Evolutionary conservation across 73 alveolate species (phyloP), one percentile per base, ranked within the genome.

Genomic region (Paramecium pentaurelia): DNA sequence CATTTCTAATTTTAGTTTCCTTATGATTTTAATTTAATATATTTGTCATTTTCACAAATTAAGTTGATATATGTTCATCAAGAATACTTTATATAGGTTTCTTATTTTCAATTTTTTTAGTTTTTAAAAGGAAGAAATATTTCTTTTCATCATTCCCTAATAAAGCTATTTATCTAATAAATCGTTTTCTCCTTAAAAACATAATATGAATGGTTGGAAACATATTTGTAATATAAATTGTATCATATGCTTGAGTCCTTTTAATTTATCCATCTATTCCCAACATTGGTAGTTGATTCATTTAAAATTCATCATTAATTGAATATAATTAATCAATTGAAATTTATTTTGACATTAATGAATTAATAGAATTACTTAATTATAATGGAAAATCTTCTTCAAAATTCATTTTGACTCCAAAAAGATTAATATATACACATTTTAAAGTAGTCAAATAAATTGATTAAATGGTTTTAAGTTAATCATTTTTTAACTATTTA

Each of bases 101-200:
- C 18, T 73, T 73, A 2, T 4, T 37, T 38, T 73, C 60, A 12
- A 34, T 16, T 16, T 80, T 45, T 58, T 80, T 80, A 1, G 38
- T 36, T 36, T 36, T 38, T 12, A 80, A 47, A 38, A 42, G 34
- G 73, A 80, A 80, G 5, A 42, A 8, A 22, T 80, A 80, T n/a
- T 49, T 42, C 73, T 80, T 80, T 80, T 80, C 91, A 80, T 80
- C 58, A 27, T 22, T 27, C 2, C 91, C 91, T 25, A 80, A 45
- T 12, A 80, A 40, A 0, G 77, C 44, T n/a, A 80, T 28, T 49
- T 32, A 25, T 80, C 91, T 0, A 5, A 80, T 47, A 4, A 80
- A 45, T 80, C 58, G 20, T 12, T 80, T 80, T 22, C 91, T 40
- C 18, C 73, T 80, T 20, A 7, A 32, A 28, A 80, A 80, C 25